Conservation (phyloP, 768 basidiomycete genomes). For the Suillus tomentosus region DNA sequence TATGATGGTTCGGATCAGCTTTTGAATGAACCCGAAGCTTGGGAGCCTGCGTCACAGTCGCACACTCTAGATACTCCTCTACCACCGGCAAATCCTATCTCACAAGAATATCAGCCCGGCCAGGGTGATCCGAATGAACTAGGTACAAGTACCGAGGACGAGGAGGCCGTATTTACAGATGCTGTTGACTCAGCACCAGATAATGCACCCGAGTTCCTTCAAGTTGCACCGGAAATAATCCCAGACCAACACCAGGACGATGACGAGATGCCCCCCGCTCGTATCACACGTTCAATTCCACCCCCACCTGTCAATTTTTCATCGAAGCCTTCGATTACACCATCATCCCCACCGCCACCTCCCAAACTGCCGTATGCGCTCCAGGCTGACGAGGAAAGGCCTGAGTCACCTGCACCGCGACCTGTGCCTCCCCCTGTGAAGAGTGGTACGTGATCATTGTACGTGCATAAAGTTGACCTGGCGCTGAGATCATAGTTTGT, state of each 20-base stretch:
- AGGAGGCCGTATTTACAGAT: neutral
- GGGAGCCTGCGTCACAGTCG: neutral
- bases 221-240: too few relatives aligned
- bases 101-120: neutral
- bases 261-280: constrained; percentile 33
- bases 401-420: constrained; percentile 32
- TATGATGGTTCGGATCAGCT: neutral
- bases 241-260: constrained; percentile 19
- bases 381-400: constrained; percentile 25
- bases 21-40: neutral
- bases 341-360: constrained; percentile 22
- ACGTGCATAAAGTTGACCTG: neutral
- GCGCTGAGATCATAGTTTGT: constrained; percentile 13
- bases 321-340: constrained; percentile 22
- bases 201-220: neutral
- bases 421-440: constrained; percentile 33
- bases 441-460: constrained; percentile 24
- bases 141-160: constrained; percentile 2
- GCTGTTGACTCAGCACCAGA: neutral
- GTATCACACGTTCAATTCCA: constrained; percentile 33
- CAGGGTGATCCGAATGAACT: neutral
- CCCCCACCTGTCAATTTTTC: constrained; percentile 33
- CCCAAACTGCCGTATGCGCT: constrained; percentile 16
- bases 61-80: neutral
- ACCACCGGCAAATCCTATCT: neutral